Percentiles rank a stretch among this genome's conserved stretches.
Conservation (phyloP, 164 flowering plant genomes). For the Magnolia sinica region DNA sequence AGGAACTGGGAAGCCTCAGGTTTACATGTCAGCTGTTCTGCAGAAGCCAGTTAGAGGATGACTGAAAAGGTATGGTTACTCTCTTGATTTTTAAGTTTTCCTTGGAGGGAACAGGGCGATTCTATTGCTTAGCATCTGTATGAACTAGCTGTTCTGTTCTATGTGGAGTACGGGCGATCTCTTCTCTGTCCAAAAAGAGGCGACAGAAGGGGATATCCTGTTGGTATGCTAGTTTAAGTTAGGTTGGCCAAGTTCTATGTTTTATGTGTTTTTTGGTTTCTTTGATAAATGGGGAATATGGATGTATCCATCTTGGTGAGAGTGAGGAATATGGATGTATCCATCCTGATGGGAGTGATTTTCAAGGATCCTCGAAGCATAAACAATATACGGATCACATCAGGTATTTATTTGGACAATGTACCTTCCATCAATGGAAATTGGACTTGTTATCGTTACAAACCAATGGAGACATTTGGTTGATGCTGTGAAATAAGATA, state of each 20-base stretch:
- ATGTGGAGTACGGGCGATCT: conserved; percentile 23
- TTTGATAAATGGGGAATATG: neutral
- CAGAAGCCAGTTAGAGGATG: conserved; percentile 85
- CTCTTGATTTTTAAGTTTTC: conserved; percentile 7
- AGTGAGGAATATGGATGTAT: neutral
- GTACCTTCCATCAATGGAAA: neutral
- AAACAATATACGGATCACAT: neutral
- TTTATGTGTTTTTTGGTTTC: neutral
- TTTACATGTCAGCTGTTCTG: conserved; percentile 83
- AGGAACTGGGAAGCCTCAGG: conserved; percentile 58
- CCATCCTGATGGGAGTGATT: neutral
- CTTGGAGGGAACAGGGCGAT: too few relatives aligned
- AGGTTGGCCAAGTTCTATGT: neutral
- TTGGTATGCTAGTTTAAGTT: neutral
- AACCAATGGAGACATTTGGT: neutral
- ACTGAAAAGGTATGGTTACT: conserved; percentile 22
- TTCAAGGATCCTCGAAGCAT: neutral
- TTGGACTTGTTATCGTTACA: neutral
- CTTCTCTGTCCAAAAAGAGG: conserved; percentile 23
- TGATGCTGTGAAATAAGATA: conserved; percentile 3
- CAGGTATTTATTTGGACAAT: neutral
- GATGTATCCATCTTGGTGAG: neutral
- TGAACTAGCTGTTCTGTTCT: conserved; percentile 17
- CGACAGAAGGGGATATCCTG: conserved; percentile 10
- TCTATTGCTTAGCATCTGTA: conserved; percentile 20